Conservation (phyloP, 1,284 basidiomycete genomes). For the Fomitopsis schrenkii region DNA sequence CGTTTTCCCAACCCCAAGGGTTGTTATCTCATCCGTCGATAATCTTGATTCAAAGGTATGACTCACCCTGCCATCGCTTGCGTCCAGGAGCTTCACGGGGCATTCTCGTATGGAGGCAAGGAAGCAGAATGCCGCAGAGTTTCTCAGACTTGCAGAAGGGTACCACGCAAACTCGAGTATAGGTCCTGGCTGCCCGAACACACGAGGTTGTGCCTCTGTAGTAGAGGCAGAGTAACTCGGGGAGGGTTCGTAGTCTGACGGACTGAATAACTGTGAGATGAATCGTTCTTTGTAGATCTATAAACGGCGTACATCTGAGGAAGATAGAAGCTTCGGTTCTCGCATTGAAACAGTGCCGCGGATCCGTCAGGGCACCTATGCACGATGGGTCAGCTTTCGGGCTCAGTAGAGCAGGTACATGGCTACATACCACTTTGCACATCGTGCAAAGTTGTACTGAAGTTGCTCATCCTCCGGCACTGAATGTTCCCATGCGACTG, state of each 20-base stretch:
- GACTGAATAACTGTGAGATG: background rate
- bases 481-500: background rate
- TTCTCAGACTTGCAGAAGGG: constrained; percentile 57
- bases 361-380: constrained; percentile 66
- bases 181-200: constrained; percentile 55
- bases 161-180: constrained; percentile 81
- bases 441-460: background rate
- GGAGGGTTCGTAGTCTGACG: too few species aligned
- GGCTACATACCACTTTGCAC: background rate
- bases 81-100: constrained; percentile 81
- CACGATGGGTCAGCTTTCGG: background rate
- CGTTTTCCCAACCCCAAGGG: background rate
- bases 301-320: constrained; percentile 32
- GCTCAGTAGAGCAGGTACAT: background rate
- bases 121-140: constrained; percentile 75
- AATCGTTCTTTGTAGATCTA: background rate
- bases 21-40: too few species aligned
- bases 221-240: background rate
- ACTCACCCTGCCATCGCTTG: constrained; percentile 67
- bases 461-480: background rate
- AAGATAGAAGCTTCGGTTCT: constrained; percentile 52
- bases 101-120: constrained; percentile 76
- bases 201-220: background rate
- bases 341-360: constrained; percentile 53
- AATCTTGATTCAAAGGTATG: background rate